Percentiles rank a stretch among this genome's conserved stretches.
phyloP scores from a whole-genome alignment of 345 rosid species.

The Chamaenerion angustifolium region DNA sequence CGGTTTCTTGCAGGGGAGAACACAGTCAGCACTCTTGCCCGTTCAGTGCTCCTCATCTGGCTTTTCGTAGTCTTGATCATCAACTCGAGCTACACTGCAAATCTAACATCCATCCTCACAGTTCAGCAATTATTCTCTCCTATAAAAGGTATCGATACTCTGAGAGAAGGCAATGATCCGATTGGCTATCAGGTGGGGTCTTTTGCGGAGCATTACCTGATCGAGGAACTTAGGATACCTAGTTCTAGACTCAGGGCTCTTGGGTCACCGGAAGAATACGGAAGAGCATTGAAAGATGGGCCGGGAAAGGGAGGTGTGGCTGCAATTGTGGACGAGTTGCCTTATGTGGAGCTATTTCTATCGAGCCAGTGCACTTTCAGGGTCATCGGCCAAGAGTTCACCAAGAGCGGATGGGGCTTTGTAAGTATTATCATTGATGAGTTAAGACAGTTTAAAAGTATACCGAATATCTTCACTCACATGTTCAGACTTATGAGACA shows the following conservation, averaged over 20 bases:
- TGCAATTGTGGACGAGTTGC: slow-evolving; percentile 78
- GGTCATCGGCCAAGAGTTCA: slow-evolving; percentile 69
- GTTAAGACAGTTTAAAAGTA: too few species aligned
- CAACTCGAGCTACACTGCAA: slow-evolving; percentile 95
- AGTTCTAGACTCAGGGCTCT: slow-evolving; percentile 60
- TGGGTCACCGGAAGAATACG: slow-evolving; percentile 75
- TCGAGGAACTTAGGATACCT: slow-evolving; percentile 57
- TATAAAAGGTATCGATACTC: slow-evolving; percentile 64
- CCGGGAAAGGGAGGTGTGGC: slow-evolving; percentile 80
- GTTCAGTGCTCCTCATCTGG: slow-evolving; percentile 77
- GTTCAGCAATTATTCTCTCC: slow-evolving; percentile 82
- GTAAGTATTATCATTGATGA: slow-evolving; percentile 33
- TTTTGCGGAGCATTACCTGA: slow-evolving; percentile 65
- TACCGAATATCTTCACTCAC: too few species aligned
- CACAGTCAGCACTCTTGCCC: slow-evolving; percentile 73
- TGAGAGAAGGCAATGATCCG: slow-evolving; percentile 45
- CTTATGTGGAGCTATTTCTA: slow-evolving; percentile 68
- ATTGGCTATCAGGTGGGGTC: slow-evolving; percentile 87
- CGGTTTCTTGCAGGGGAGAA: slow-evolving; percentile 49
- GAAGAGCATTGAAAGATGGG: slow-evolving; percentile 49
- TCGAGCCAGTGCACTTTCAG: slow-evolving; percentile 62
- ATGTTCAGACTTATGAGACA: too few species aligned
- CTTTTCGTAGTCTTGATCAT: slow-evolving; percentile 81
- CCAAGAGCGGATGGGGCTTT: slow-evolving; percentile 91
- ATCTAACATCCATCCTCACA: slow-evolving; percentile 84